These are phyloP conservation scores for Flaveria trinervia DNA, from an alignment of 129 eudicot genomes.

Conservation along the genomic window DNA sequence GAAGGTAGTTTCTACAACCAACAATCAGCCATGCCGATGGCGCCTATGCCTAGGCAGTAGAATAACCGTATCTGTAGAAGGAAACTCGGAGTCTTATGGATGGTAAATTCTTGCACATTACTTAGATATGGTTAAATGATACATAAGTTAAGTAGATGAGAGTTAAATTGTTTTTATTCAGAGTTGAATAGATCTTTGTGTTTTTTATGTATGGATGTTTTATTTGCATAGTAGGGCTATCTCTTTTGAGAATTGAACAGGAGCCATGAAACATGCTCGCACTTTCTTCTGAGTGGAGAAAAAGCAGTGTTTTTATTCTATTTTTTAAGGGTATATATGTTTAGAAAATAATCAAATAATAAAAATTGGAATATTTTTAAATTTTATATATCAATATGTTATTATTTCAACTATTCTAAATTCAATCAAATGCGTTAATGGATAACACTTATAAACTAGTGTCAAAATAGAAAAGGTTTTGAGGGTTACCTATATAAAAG, in stretches of 20 bases:
- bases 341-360: no score
- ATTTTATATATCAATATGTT: not conserved
- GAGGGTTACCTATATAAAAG: no score
- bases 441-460: no score
- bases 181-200: slow-evolving; percentile 29
- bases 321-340: not conserved
- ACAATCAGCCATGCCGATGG: slow-evolving; percentile 64
- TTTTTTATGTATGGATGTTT: slow-evolving; percentile 20
- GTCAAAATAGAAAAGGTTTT: no score
- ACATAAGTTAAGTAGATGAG: slow-evolving; percentile 25
- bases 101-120: slow-evolving; percentile 36
- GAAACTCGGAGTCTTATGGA: slow-evolving; percentile 13
- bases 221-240: slow-evolving; percentile 1
- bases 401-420: not conserved
- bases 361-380: not conserved
- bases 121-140: slow-evolving; percentile 35
- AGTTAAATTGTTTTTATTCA: slow-evolving; percentile 17
- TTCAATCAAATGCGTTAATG: not conserved
- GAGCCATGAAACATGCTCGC: not conserved
- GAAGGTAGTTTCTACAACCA: slow-evolving; percentile 78
- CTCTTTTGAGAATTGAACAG: not conserved
- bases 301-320: not conserved
- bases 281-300: not conserved
- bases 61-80: slow-evolving; percentile 24
- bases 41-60: slow-evolving; percentile 72